phyloP scores from a whole-genome alignment of 2,329 filamentous ascomycete species.

The Xylogone sp. region DNA sequence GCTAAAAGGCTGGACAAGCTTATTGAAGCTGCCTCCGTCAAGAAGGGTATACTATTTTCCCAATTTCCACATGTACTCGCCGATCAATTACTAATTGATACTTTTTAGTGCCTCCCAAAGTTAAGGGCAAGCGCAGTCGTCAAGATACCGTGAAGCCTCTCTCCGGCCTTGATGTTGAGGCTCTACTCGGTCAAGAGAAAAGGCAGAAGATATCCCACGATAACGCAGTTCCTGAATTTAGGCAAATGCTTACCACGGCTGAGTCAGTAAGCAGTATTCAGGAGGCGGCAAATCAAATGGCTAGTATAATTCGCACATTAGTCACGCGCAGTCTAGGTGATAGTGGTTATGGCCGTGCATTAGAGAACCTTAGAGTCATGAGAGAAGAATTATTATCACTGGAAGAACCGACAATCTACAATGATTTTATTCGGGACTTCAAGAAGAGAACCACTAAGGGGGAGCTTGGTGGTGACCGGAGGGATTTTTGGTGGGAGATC shows the following conservation, averaged over 20 bases:
- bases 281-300: conserved; percentile 72
- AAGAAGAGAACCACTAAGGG: conserved; percentile 69
- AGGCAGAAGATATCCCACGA: conserved; percentile 53
- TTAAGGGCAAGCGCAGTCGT: conserved; percentile 63
- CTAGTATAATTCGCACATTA: conserved; percentile 61
- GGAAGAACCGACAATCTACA: conserved; percentile 75
- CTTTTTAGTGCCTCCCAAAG: conserved; percentile 68
- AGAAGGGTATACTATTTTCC: conserved; percentile 59
- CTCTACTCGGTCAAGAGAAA: conserved; percentile 63
- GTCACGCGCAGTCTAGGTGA: conserved; percentile 74
- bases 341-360: conserved; percentile 66
- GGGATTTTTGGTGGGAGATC: conserved; percentile 79
- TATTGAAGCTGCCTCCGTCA: conserved; percentile 70
- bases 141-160: conserved; percentile 72
- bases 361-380: conserved; percentile 75
- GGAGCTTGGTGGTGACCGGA: conserved; percentile 67
- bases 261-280: conserved; percentile 59
- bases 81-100: conserved; percentile 14
- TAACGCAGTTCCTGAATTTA: conserved; percentile 89
- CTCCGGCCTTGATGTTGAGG: conserved; percentile 84
- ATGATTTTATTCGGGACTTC: conserved; percentile 65
- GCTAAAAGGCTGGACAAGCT: conserved; percentile 57
- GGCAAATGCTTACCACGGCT: conserved; percentile 64
- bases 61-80: not conserved
- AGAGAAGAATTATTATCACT: conserved; percentile 71